Evolutionary conservation across 139 green algal genomes (phyloP).

Genomic region (Zygnema circumcarinatum): DNA sequence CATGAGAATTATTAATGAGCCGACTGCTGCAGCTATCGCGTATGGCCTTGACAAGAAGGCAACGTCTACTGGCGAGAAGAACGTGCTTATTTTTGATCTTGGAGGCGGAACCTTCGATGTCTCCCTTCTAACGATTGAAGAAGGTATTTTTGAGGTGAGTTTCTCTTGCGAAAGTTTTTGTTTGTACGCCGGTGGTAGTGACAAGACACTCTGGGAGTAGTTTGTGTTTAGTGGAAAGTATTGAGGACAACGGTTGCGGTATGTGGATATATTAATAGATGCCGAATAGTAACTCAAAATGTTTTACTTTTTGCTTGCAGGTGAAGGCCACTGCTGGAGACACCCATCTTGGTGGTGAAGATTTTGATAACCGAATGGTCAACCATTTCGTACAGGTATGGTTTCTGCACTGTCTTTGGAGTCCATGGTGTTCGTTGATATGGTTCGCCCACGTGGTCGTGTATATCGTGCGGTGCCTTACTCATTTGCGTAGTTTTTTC

Average conservation of each 20-base stretch:
- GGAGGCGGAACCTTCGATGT: slow-evolving; percentile 98
- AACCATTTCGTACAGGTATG: slow-evolving; percentile 86
- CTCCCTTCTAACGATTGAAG: slow-evolving; percentile 97
- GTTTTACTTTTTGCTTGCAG: no score
- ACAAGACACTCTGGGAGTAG: slow-evolving; percentile 90
- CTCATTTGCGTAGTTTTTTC: no score
- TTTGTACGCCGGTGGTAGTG: slow-evolving; percentile 96
- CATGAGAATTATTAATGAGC: slow-evolving; percentile 97
- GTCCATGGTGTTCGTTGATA: no score
- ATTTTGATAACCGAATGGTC: slow-evolving; percentile 96
- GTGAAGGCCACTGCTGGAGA: slow-evolving; percentile 96
- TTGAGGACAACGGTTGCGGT: no score
- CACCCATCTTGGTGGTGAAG: slow-evolving; percentile 96
- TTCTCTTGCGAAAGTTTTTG: slow-evolving; percentile 95
- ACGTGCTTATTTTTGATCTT: slow-evolving; percentile 92
- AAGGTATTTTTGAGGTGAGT: slow-evolving; percentile 99
- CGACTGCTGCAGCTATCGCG: slow-evolving; percentile 91
- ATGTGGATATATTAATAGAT: no score
- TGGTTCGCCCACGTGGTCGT: no score
- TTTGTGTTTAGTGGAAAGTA: no score
- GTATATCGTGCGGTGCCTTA: no score
- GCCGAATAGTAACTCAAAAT: no score
- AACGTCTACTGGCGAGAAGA: slow-evolving; percentile 61
- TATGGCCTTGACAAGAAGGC: slow-evolving; percentile 86
- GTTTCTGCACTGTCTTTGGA: no score